Evolutionary conservation across 2,329 filamentous ascomycete species (phyloP), one percentile per base, ranked within the genome.

Genomic region (Arthrocladium fulminans): DNA sequence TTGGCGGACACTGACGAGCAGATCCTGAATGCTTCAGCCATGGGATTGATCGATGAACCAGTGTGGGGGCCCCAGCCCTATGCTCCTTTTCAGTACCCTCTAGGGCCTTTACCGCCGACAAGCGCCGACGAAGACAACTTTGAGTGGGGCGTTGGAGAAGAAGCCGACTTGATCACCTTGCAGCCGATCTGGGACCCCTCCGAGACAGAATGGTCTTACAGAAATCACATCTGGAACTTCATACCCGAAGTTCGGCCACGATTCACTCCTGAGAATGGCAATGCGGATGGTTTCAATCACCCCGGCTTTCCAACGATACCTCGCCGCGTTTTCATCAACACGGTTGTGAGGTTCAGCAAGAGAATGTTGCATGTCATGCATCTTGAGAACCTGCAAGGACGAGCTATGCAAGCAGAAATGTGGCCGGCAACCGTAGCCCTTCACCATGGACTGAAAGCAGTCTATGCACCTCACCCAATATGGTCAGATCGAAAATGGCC

Each of bases 351-450:
- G 7, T 69, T 88, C 25, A 83, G 78, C 27, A 75, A 79, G 22
- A 75, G 81, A 10, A 71, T 88, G 1, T 67, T 88, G 6, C 66
- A 74, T 40, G 78, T 79, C 4, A 88, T 89, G 83, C 85, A 89
- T 65, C 76, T 84, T 55, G 84, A 88, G 59, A 83, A 73, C 64
- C 73, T 75, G 24, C 71, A 77, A 58, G 80, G 78, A 53, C 84
- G 81, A 64, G 81, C 73, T 63, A 88, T 83, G 82, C 88, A 86
- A 63, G 78, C 77, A 22, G 85, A 89, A 65, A 89, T 89, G 85
- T 88, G 83, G 67, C 84, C 84, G 1, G 75, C 82, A 0, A 77
- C 75, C 0, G 75, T 80, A 61, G 83, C 84, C 0, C 70, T 89
- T 4, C 84, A 88, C 56, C 84, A 86, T 59, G 84, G 85, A 1